Conservation (phyloP, 768 basidiomycete genomes). For the Brasilioporus rufonigricans region DNA sequence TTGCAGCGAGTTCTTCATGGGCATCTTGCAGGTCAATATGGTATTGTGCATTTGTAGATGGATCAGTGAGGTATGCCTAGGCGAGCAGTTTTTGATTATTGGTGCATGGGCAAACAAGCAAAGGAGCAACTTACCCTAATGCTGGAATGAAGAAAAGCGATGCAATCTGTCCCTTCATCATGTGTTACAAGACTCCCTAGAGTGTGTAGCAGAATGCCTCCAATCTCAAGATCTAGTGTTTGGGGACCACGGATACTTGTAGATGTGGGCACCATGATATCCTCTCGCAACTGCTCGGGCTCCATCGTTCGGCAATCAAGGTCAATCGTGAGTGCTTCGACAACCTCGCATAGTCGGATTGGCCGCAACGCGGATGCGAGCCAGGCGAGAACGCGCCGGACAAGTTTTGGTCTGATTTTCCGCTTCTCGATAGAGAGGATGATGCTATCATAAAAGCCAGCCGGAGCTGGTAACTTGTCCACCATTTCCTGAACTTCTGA, state of each 20-base stretch:
- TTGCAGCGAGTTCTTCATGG: not conserved
- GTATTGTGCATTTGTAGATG: not conserved
- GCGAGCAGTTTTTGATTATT: too few relatives aligned
- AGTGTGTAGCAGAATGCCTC: not conserved
- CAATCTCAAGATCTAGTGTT: not conserved
- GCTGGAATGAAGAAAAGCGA: not conserved
- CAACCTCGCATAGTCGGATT: not conserved
- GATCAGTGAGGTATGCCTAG: too few relatives aligned
- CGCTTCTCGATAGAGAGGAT: not conserved
- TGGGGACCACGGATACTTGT: too few relatives aligned
- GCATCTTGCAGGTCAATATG: not conserved
- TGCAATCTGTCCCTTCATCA: not conserved
- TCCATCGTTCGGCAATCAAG: not conserved
- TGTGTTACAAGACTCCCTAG: not conserved
- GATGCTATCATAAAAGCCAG: not conserved
- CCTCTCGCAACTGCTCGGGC: too few relatives aligned
- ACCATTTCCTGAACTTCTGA: not conserved
- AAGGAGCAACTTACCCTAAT: not conserved
- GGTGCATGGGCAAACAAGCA: not conserved
- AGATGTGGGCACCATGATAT: too few relatives aligned
- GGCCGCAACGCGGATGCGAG: not conserved
- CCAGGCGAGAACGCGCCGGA: not conserved
- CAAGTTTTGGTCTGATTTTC: not conserved
- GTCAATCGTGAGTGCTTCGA: not conserved
- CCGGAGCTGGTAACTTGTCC: not conserved